A percentile compares a stretch with the other conserved stretches of the same genome.
Evolutionary conservation across 2,329 filamentous ascomycete genomes (phyloP).

Genomic region (Shiraia sp.): DNA sequence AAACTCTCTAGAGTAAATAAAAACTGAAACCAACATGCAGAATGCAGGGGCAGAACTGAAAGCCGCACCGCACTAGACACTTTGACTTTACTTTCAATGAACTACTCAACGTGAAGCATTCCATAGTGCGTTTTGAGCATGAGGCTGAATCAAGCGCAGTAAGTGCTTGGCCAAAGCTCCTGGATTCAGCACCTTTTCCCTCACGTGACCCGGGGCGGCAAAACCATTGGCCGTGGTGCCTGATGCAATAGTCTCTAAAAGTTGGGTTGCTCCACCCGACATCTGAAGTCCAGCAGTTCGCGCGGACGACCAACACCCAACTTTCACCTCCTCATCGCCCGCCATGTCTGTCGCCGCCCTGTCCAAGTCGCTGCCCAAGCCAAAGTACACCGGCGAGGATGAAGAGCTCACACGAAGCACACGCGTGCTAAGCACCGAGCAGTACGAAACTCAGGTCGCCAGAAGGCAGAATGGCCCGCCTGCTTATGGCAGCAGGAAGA

Average conservation of each 20-base stretch:
- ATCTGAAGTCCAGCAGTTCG: neutral
- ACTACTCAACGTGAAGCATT: no score
- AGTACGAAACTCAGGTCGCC: constrained; percentile 82
- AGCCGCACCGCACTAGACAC: no score
- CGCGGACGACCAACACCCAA: constrained; percentile 2
- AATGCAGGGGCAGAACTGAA: no score
- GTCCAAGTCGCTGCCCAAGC: constrained; percentile 80
- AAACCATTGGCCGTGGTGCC: neutral
- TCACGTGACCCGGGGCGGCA: neutral
- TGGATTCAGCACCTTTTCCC: no score
- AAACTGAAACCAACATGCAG: no score
- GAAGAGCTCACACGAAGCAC: constrained; percentile 82
- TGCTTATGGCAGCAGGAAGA: constrained; percentile 80
- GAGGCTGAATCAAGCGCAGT: no score
- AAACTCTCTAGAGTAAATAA: no score
- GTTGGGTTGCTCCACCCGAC: neutral
- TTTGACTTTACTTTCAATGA: no score
- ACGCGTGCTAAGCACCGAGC: constrained; percentile 76
- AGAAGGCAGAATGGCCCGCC: constrained; percentile 77
- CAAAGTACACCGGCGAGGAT: constrained; percentile 87
- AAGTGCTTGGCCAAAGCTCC: no score
- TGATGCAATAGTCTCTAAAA: neutral
- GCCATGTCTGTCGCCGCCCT: constrained; percentile 61
- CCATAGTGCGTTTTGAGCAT: no score
- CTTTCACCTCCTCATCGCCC: constrained; percentile 7